phyloP scores from a whole-genome alignment of 1,284 basidiomycete species.

The Thecaphora thlaspeos region DNA sequence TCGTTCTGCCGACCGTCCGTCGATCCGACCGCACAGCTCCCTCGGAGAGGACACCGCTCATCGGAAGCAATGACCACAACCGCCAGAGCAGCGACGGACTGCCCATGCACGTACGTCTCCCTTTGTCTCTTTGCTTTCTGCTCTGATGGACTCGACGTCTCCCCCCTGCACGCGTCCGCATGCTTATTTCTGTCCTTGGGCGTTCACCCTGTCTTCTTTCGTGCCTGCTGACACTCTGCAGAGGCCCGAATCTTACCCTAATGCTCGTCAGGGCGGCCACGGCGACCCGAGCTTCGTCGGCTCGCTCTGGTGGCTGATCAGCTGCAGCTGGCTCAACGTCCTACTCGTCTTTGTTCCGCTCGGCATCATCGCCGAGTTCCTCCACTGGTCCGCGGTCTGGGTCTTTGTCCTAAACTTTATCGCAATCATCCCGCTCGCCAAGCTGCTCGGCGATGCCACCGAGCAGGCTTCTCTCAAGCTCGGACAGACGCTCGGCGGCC shows the following conservation, averaged over 20 bases:
- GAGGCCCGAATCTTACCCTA: neutral
- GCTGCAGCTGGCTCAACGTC: slow-evolving; percentile 48
- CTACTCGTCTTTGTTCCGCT: slow-evolving; percentile 56
- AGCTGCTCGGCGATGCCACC: slow-evolving; percentile 55
- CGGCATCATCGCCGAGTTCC: slow-evolving; percentile 46
- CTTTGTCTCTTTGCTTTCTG: neutral
- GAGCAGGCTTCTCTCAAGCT: slow-evolving; percentile 52
- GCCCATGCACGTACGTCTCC: slow-evolving; percentile 15
- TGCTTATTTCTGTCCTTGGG: too few species aligned
- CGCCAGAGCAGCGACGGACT: slow-evolving; percentile 6
- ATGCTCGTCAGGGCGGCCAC: neutral
- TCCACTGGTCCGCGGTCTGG: slow-evolving; percentile 49
- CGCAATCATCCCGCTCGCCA: slow-evolving; percentile 56
- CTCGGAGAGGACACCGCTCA: slow-evolving; percentile 22
- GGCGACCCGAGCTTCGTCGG: slow-evolving; percentile 21
- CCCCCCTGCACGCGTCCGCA: too few species aligned
- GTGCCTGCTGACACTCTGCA: neutral
- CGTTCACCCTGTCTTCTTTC: too few species aligned
- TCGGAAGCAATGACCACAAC: slow-evolving; percentile 5
- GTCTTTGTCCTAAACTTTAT: slow-evolving; percentile 55
- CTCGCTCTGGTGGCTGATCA: slow-evolving; percentile 50
- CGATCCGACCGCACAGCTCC: too few species aligned
- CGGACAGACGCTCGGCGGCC: slow-evolving; percentile 53
- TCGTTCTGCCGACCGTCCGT: too few species aligned
- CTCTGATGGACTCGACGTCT: too few species aligned